Percentiles rank a stretch among this genome's conserved stretches.
phyloP scores from a whole-genome alignment of 345 rosid genomes.

The Gossypium mustelinum region DNA sequence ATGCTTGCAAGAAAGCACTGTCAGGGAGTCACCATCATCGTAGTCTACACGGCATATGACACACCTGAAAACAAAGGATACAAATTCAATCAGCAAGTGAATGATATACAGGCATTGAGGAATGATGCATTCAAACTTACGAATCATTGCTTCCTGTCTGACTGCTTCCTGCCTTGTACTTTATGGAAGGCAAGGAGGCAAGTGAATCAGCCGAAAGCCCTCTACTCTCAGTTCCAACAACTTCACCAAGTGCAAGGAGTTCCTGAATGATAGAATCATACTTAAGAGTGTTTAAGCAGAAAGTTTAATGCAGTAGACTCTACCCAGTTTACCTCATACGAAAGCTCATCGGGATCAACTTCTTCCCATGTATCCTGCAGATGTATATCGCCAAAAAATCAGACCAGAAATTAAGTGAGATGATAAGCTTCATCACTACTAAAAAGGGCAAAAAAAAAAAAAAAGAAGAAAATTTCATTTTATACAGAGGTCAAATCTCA shows the following conservation, averaged over 20 bases:
- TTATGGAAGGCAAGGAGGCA: conserved; percentile 73
- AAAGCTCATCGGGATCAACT: conserved; percentile 90
- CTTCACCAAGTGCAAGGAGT: conserved; percentile 85
- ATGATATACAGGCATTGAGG: conserved; percentile 4
- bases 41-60: conserved; percentile 90
- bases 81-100: conserved; percentile 6
- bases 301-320: conserved; percentile 7
- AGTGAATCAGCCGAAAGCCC: conserved; percentile 81
- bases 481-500: not conserved
- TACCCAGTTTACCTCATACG: conserved; percentile 61
- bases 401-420: conserved; percentile 3
- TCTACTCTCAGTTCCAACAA: conserved; percentile 86
- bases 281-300: conserved; percentile 6
- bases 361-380: conserved; percentile 87
- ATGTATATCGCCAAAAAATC: conserved; percentile 7
- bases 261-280: conserved; percentile 44
- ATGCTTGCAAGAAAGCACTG: conserved; percentile 89
- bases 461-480: not conserved
- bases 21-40: conserved; percentile 83
- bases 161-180: conserved; percentile 61
- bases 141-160: conserved; percentile 81
- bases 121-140: conserved; percentile 42
- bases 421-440: not conserved
- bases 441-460: not conserved
- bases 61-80: conserved; percentile 52